Evolutionary conservation across 2,329 filamentous ascomycete genomes (phyloP).

Genomic region (Pseudohalonectria lignicola): DNA sequence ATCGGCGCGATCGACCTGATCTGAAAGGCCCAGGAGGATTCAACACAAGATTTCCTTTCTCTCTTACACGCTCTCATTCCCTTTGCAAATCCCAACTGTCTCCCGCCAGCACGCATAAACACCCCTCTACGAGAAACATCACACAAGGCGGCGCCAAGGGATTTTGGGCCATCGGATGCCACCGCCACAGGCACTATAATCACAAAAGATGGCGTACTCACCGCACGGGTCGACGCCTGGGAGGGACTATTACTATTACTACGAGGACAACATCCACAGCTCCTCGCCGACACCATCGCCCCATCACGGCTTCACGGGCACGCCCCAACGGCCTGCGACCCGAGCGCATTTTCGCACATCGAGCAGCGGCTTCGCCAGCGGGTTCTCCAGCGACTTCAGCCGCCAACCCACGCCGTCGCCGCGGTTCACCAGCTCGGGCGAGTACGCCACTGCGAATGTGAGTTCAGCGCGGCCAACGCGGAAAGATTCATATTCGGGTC

Average conservation of each 20-base stretch:
- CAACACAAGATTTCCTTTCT: no score
- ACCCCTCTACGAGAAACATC: constrained; percentile 9
- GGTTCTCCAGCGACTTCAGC: no score
- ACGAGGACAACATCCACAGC: constrained; percentile 37
- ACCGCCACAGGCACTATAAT: no score
- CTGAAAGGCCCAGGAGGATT: no score
- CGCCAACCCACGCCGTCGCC: constrained; percentile 42
- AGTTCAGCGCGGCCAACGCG: constrained; percentile 38
- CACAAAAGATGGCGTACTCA: constrained; percentile 32
- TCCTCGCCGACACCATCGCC: constrained; percentile 48
- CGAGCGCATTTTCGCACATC: constrained; percentile 36
- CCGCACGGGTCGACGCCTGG: constrained; percentile 36
- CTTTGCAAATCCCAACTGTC: no score
- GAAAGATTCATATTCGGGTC: constrained; percentile 36
- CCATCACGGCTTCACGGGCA: constrained; percentile 24
- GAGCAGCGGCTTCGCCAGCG: constrained; percentile 28
- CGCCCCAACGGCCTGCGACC: constrained; percentile 42
- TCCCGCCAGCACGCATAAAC: no score
- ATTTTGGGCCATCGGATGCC: no score
- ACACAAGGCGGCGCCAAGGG: no score
- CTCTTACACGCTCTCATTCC: no score
- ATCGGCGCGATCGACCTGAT: constrained; percentile 21
- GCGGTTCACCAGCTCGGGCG: constrained; percentile 50
- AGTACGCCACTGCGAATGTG: constrained; percentile 57
- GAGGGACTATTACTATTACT: constrained; percentile 42